These are phyloP conservation scores for Aspergillus tanneri DNA, from an alignment of 2,329 filamentous ascomycete genomes.

Conservation along the genomic window DNA sequence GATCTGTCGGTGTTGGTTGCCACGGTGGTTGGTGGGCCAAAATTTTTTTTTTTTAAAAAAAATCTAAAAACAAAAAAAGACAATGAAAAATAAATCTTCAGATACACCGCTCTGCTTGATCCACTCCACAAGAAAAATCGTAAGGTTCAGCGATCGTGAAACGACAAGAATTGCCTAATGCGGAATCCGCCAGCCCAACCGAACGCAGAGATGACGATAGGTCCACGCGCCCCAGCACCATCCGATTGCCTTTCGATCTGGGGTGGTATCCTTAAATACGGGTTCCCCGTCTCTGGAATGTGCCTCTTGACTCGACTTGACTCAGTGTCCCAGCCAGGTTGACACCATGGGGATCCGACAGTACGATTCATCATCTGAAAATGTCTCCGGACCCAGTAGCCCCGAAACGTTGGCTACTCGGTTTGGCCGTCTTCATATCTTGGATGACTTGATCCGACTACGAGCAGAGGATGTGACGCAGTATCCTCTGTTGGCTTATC, in stretches of 20 bases:
- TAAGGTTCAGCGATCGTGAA: background rate
- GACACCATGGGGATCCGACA: slow-evolving; percentile 20
- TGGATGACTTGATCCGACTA: slow-evolving; percentile 45
- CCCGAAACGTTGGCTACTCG: slow-evolving; percentile 24
- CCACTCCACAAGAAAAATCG: background rate
- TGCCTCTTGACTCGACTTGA: background rate
- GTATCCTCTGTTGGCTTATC: slow-evolving; percentile 45
- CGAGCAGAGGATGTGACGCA: slow-evolving; percentile 42
- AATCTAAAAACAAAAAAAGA: too few species aligned
- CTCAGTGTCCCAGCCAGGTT: background rate
- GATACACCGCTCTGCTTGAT: slow-evolving; percentile 6
- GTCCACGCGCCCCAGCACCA: background rate
- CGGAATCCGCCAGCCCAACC: background rate
- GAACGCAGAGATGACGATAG: slow-evolving; percentile 9
- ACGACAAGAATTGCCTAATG: background rate
- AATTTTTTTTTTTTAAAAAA: too few species aligned
- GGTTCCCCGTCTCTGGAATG: background rate
- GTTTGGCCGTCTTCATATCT: slow-evolving; percentile 42
- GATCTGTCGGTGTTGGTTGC: too few species aligned
- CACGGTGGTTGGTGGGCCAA: too few species aligned
- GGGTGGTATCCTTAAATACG: slow-evolving; percentile 12
- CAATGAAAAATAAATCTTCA: too few species aligned
- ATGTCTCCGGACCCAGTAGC: background rate
- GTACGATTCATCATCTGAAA: slow-evolving; percentile 7
- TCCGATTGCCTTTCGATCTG: background rate